These are phyloP conservation scores for Tulasnella calospora DNA, from an alignment of 768 basidiomycete genomes.

Conservation along the genomic window DNA sequence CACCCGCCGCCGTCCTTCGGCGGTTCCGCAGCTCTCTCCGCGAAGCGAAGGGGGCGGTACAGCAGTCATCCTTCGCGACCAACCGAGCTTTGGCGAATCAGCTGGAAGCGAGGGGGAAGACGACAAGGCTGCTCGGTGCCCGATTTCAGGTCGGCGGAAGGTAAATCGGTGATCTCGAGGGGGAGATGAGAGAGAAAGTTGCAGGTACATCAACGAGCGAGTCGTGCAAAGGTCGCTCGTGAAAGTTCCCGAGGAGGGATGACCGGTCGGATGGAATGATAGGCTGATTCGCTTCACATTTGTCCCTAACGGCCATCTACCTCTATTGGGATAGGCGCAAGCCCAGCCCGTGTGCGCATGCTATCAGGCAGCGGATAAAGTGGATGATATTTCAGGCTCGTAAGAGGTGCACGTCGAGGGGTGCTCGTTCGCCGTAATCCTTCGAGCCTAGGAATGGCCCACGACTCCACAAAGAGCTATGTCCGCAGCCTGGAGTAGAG, in stretches of 20 bases:
- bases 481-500: not conserved
- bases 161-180: slow-evolving; percentile 3
- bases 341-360: not conserved
- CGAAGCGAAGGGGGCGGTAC: not conserved
- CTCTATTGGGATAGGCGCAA: not conserved
- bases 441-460: not conserved
- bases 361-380: not conserved
- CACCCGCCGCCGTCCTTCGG: slow-evolving; percentile 4
- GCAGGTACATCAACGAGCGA: not conserved
- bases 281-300: not conserved
- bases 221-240: not conserved
- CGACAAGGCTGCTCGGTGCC: not conserved
- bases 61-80: not conserved
- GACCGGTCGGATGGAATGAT: not conserved
- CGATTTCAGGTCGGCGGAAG: not conserved
- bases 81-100: not conserved
- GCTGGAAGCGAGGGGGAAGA: not conserved
- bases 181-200: not conserved
- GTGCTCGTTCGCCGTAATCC: not conserved
- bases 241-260: not conserved
- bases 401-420: too few species aligned
- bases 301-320: not conserved
- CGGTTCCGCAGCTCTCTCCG: not conserved
- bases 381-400: not conserved
- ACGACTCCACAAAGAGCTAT: not conserved